These are phyloP conservation scores for Hypoxylon perforatum DNA, from an alignment of 495 filamentous ascomycete species.

Conservation along the genomic window DNA sequence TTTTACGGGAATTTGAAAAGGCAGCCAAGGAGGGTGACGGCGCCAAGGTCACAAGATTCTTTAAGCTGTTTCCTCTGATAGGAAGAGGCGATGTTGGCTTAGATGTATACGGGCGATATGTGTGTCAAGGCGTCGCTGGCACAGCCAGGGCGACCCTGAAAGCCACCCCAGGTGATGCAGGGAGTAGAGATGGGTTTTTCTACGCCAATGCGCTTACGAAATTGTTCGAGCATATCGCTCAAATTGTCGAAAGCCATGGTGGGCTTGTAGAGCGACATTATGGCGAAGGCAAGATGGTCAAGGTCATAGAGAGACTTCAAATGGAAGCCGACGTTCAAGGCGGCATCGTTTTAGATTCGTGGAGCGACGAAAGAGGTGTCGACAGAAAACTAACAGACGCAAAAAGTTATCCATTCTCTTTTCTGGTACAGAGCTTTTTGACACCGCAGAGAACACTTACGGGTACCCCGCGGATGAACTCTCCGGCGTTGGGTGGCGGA, in stretches of 20 bases:
- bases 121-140: conserved; percentile 90
- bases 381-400: conserved; percentile 90
- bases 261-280: conserved; percentile 93
- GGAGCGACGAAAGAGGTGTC: conserved; percentile 87
- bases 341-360: conserved; percentile 96
- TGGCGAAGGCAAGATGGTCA: conserved; percentile 90
- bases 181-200: conserved; percentile 78
- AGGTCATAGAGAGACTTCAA: conserved; percentile 92
- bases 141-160: conserved; percentile 84
- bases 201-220: conserved; percentile 91
- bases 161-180: conserved; percentile 60
- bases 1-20: conserved; percentile 94
- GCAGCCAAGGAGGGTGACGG: conserved; percentile 87
- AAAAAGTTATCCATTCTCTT: conserved; percentile 96
- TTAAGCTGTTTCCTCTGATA: conserved; percentile 97
- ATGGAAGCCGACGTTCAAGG: conserved; percentile 96
- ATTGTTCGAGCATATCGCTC: conserved; percentile 96
- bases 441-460: conserved; percentile 68
- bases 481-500: conserved; percentile 71
- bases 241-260: conserved; percentile 92
- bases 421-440: conserved; percentile 93
- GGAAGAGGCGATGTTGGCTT: conserved; percentile 88
- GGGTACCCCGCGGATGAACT: conserved; percentile 64
- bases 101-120: conserved; percentile 94
- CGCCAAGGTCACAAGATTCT: conserved; percentile 90